Conservation (phyloP, 805 yeast genomes). For the Pichia nakasei region DNA sequence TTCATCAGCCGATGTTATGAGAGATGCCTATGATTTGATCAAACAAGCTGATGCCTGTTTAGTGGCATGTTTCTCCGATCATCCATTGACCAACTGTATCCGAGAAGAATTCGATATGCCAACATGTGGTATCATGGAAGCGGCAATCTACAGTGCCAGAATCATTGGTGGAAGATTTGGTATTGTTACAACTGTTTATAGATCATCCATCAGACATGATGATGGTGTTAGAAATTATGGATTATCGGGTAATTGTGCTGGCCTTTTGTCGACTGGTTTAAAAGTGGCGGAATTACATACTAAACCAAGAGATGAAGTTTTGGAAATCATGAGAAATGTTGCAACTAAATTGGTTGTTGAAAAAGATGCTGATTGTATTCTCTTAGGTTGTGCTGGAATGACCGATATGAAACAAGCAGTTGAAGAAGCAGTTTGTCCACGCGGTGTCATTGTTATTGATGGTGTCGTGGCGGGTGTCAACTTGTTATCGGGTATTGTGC, state of each 20-base stretch:
- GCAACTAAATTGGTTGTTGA: constrained; percentile 22
- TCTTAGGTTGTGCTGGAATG: constrained; percentile 54
- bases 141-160: constrained; percentile 26
- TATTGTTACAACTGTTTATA: constrained; percentile 24
- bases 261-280: constrained; percentile 25
- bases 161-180: constrained; percentile 28
- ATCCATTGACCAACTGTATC: constrained; percentile 27
- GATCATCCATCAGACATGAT: constrained; percentile 27
- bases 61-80: constrained; percentile 30
- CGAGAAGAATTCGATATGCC: constrained; percentile 29
- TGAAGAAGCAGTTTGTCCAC: constrained; percentile 88
- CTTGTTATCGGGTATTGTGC: constrained; percentile 26
- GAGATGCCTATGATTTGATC: constrained; percentile 23
- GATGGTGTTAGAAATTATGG: constrained; percentile 25
- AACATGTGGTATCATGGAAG: constrained; percentile 28
- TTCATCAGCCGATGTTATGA: constrained; percentile 25
- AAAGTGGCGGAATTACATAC: constrained; percentile 27
- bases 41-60: constrained; percentile 25
- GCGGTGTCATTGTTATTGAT: constrained; percentile 81
- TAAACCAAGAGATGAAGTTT: constrained; percentile 25
- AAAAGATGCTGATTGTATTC: constrained; percentile 56
- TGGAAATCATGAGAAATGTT: constrained; percentile 19
- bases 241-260: constrained; percentile 25
- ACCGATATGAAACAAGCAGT: constrained; percentile 89
- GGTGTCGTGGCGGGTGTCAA: constrained; percentile 22